phyloP scores from a whole-genome alignment of 139 green algal genomes.

The Chara braunii region DNA sequence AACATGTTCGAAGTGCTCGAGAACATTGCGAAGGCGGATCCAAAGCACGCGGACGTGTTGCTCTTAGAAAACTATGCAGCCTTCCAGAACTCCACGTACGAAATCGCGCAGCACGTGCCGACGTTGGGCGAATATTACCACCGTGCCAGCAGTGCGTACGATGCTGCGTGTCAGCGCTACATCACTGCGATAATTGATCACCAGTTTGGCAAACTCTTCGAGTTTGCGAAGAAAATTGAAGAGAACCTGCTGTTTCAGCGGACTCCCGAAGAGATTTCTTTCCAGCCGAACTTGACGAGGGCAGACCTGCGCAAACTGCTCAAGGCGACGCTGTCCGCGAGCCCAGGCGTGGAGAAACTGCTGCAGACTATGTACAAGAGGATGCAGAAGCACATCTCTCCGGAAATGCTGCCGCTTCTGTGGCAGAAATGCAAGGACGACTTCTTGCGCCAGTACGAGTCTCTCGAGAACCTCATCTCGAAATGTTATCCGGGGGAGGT shows the following conservation, averaged over 20 bases:
- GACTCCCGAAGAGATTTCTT: constrained; percentile 24
- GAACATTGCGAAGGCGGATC: constrained; percentile 8
- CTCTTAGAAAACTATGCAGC: constrained; percentile 37
- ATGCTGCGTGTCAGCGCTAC: constrained; percentile 21
- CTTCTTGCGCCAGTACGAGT: constrained; percentile 9
- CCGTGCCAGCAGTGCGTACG: constrained; percentile 28
- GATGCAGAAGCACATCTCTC: constrained; percentile 18
- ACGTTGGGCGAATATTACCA: constrained; percentile 19
- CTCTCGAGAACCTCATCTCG: constrained; percentile 13
- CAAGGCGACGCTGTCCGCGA: constrained; percentile 9
- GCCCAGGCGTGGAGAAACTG: constrained; percentile 24
- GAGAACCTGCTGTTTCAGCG: constrained; percentile 1
- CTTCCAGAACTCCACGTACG: constrained; percentile 35
- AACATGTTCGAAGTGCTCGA: constrained; percentile 31
- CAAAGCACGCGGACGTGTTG: constrained; percentile 14
- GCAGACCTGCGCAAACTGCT: constrained; percentile 31
- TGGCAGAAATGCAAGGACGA: constrained; percentile 32
- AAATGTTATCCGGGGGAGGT: constrained; percentile 20
- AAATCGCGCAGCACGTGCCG: constrained; percentile 12
- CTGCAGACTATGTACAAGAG: constrained; percentile 16
- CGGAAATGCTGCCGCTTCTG: constrained; percentile 17
- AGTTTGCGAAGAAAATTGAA: constrained; percentile 5
- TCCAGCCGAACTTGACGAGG: constrained; percentile 25
- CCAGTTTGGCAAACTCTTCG: constrained; percentile 18
- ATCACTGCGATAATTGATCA: constrained; percentile 21